A percentile compares a stretch with the other conserved stretches of the same genome.
Evolutionary conservation across 2,329 filamentous ascomycete genomes (phyloP).

Genomic region (Hyphodiscus sp.): DNA sequence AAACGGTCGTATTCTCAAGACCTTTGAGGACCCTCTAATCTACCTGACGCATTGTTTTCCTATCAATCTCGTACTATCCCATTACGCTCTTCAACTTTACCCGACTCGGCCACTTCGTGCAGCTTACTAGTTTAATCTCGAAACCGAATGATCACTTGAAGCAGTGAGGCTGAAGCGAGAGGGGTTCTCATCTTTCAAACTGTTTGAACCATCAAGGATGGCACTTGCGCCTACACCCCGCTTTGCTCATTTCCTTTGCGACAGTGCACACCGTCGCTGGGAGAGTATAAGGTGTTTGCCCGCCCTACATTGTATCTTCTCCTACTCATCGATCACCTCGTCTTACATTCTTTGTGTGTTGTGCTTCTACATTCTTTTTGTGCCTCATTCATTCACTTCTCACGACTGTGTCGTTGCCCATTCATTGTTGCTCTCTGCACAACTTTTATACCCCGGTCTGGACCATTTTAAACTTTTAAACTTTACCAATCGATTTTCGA

Average conservation of each 20-base stretch:
- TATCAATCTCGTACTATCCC: neutral
- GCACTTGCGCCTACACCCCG: neutral
- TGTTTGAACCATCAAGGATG: neutral
- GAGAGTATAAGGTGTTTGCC: neutral
- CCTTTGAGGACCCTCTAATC: neutral
- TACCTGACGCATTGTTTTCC: neutral
- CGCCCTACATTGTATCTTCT: neutral
- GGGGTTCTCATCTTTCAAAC: neutral
- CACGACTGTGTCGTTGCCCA: conserved; percentile 9
- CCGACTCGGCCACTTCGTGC: neutral
- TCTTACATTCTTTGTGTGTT: conserved; percentile 7
- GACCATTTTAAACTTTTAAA: neutral
- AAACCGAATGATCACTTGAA: neutral
- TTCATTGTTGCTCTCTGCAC: conserved; percentile 1
- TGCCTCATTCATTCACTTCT: conserved; percentile 2
- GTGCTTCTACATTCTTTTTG: conserved; percentile 1
- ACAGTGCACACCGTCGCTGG: neutral
- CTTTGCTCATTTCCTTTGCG: conserved; percentile 1
- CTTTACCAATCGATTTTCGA: neutral
- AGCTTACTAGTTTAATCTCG: neutral
- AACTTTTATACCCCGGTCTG: conserved; percentile 1
- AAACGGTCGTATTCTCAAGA: neutral
- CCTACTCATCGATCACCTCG: conserved; percentile 5
- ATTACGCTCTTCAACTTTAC: neutral
- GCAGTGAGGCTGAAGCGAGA: neutral